Percentiles rank a stretch among this genome's conserved stretches.
These are phyloP conservation scores for Oidium heveae DNA, from an alignment of 2,329 filamentous ascomycete species.

Conservation along the genomic window DNA sequence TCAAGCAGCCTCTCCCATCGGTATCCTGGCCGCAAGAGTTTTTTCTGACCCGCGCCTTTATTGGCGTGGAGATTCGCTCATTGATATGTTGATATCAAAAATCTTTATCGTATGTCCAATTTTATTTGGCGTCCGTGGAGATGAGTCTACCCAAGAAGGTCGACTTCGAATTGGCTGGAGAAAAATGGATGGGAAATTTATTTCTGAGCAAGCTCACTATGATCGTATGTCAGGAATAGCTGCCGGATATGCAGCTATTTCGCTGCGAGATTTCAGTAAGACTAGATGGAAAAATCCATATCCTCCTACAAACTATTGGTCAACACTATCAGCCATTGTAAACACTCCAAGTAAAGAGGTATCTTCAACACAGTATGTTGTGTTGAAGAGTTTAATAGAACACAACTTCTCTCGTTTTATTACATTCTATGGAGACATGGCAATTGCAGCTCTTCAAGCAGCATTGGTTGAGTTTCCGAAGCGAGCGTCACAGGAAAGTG, in stretches of 20 bases:
- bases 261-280: conserved; percentile 57
- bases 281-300: conserved; percentile 43
- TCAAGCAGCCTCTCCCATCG: conserved; percentile 49
- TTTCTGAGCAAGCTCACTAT: conserved; percentile 46
- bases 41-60: conserved; percentile 44
- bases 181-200: conserved; percentile 24
- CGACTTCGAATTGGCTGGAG: conserved; percentile 50
- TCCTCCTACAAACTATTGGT: conserved; percentile 66
- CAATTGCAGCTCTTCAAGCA: conserved; percentile 40
- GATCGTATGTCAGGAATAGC: conserved; percentile 66
- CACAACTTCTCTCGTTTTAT: conserved; percentile 47
- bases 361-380: conserved; percentile 47
- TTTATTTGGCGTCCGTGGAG: conserved; percentile 60
- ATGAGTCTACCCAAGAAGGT: conserved; percentile 45
- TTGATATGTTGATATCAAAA: conserved; percentile 74
- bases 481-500: neutral
- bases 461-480: conserved; percentile 51
- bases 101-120: conserved; percentile 59
- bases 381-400: conserved; percentile 46
- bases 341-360: conserved; percentile 44
- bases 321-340: conserved; percentile 45
- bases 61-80: conserved; percentile 41
- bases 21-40: conserved; percentile 49
- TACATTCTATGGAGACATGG: conserved; percentile 55
- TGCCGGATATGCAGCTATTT: conserved; percentile 60